Percentiles rank a stretch among this genome's conserved stretches.
Conservation (phyloP, 495 filamentous ascomycete species). For the Pyronema omphalodes region DNA sequence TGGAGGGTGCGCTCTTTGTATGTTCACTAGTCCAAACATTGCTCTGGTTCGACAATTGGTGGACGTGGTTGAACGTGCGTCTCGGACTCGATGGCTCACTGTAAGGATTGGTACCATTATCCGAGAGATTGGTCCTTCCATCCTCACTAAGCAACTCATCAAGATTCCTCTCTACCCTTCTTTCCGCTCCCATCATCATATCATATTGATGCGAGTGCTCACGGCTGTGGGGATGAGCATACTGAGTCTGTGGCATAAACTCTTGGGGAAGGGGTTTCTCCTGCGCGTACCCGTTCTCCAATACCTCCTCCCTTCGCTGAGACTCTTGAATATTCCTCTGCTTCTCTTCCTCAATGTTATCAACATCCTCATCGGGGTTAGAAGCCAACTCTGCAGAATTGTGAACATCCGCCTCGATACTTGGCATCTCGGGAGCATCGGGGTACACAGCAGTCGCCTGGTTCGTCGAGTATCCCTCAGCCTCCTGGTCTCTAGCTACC, state of each 20-base stretch:
- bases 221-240: conserved; percentile 16
- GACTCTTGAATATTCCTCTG: conserved; percentile 15
- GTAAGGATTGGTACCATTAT: conserved; percentile 53
- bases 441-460: conserved; percentile 22
- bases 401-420: conserved; percentile 27
- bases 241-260: conserved; percentile 14
- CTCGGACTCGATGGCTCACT: conserved; percentile 29
- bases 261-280: conserved; percentile 2
- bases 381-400: conserved; percentile 29
- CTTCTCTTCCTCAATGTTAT: conserved; percentile 17
- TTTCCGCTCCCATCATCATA: conserved; percentile 20
- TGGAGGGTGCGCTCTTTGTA: conserved; percentile 8
- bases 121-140: conserved; percentile 29
- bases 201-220: conserved; percentile 22
- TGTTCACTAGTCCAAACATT: conserved; percentile 18
- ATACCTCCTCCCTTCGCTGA: conserved; percentile 10
- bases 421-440: conserved; percentile 20
- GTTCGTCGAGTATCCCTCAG: conserved; percentile 21
- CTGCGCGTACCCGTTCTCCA: conserved; percentile 8
- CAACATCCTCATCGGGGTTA: conserved; percentile 20
- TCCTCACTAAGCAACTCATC: conserved; percentile 22
- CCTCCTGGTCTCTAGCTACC: conserved; percentile 24
- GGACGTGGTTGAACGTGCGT: conserved; percentile 17
- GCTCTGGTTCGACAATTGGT: conserved; percentile 18
- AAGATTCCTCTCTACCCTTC: conserved; percentile 5